Evolutionary conservation across 2,329 filamentous ascomycete genomes (phyloP), one percentile per base, ranked within the genome.

Genomic region (Aurifilum marmelostoma): DNA sequence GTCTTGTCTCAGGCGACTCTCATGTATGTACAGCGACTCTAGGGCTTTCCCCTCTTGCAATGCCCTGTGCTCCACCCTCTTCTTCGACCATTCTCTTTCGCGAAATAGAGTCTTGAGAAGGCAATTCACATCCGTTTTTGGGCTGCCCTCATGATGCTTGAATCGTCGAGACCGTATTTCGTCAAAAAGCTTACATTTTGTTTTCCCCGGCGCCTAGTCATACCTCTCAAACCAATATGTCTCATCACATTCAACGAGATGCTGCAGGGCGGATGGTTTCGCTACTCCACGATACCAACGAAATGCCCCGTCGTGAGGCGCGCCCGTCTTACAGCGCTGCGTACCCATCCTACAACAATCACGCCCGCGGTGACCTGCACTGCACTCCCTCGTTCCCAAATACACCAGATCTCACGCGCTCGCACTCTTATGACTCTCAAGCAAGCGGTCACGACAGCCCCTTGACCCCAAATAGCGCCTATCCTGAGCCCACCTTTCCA

Each of bases 341-440:
- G 7, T 41, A 43, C 14, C 27, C 50, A 64, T 7, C 29, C 18
- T 67, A 70, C 47, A 58, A 27, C 56, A 58, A 54, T 16, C 65
- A 67, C 54, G 39, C 67, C 27, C 41, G 52, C 32, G 54, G 32
- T 16, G 41, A 54, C 29, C 61, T 62, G 47, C 67, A 37, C 34
- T 47, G 60, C 37, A 52, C 64, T 67, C 59, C 84, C 3, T 83
- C 83, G 4, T 83, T 84, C 27, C 82, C 84, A 63, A 81, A 82
- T 72, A 86, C 85, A 0, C 87, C 88, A 39, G 84, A 86, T 73
- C 82, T 90, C n/a, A 78, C 85, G 63, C 85, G 87, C 58, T 88
- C 87, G 65, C 81, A 88, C 73, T 89, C 88, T 0, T 89, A 87
- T 76, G 88, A 89, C 75, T 89, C 87, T 14, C 84, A 87, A 71